Evolutionary conservation across 805 yeast species (phyloP).

Genomic region (Candida hispaniensis): DNA sequence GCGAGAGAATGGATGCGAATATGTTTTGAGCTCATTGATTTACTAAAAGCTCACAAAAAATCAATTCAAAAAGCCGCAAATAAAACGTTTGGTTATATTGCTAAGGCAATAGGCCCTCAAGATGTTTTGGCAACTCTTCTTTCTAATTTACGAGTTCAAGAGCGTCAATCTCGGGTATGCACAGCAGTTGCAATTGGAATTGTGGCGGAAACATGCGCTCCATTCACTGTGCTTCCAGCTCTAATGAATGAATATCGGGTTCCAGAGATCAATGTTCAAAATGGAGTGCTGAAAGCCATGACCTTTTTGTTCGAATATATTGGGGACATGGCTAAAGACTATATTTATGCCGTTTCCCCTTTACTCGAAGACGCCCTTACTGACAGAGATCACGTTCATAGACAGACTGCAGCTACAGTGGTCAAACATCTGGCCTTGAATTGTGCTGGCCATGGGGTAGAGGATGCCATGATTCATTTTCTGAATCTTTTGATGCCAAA

Average conservation of each 20-base stretch:
- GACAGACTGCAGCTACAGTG: slow-evolving; percentile 91
- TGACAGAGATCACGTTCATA: slow-evolving; percentile 81
- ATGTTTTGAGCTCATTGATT: slow-evolving; percentile 79
- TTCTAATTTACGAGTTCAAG: slow-evolving; percentile 81
- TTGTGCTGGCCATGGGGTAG: slow-evolving; percentile 62
- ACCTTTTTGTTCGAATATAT: slow-evolving; percentile 88
- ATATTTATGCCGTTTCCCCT: slow-evolving; percentile 69
- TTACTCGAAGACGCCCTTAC: slow-evolving; percentile 80
- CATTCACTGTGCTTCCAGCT: slow-evolving; percentile 89
- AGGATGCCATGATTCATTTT: slow-evolving; percentile 74
- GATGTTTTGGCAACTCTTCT: slow-evolving; percentile 79
- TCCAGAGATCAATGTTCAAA: slow-evolving; percentile 87
- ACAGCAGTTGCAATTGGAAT: slow-evolving; percentile 97
- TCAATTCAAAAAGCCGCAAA: slow-evolving; percentile 77
- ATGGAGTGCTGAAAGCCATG: slow-evolving; percentile 86
- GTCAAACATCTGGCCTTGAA: slow-evolving; percentile 73
- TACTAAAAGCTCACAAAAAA: slow-evolving; percentile 71
- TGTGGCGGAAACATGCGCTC: slow-evolving; percentile 86
- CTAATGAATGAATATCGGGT: slow-evolving; percentile 89
- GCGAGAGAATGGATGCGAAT: slow-evolving; percentile 98
- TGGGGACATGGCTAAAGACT: slow-evolving; percentile 69
- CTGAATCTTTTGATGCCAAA: slow-evolving; percentile 80
- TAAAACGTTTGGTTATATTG: slow-evolving; percentile 80
- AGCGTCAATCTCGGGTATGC: slow-evolving; percentile 90
- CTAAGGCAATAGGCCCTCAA: slow-evolving; percentile 90